phyloP scores from a whole-genome alignment of 257 asterid genomes.

The Linaria vulgaris region DNA sequence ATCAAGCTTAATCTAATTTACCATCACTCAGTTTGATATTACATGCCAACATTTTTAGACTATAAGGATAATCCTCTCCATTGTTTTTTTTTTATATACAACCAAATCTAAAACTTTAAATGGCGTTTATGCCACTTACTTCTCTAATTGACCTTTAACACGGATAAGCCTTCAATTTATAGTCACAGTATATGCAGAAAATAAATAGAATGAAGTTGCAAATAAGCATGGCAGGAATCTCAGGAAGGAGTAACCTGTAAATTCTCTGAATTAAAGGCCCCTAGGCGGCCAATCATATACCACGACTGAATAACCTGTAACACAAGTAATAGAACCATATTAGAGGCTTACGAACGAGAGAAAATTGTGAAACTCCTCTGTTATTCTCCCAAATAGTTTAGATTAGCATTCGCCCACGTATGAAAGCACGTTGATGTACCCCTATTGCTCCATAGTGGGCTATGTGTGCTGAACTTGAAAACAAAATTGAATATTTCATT shows the following conservation, averaged over 20 bases:
- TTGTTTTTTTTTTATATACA: not conserved
- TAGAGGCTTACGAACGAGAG: conserved; percentile 1
- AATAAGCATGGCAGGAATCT: not conserved
- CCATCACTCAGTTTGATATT: no score
- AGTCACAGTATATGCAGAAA: not conserved
- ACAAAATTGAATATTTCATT: no score
- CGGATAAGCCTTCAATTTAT: not conserved
- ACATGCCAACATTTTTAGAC: not conserved
- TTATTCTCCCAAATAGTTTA: no score
- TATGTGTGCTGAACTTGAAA: no score
- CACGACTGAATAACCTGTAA: conserved; percentile 88
- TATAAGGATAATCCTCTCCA: not conserved
- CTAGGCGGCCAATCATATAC: conserved; percentile 97
- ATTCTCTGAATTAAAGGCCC: conserved; percentile 82
- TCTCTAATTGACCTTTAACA: not conserved
- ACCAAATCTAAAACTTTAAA: no score
- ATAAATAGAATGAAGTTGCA: not conserved
- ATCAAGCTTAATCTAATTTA: no score
- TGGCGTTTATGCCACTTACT: not conserved
- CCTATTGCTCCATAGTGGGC: no score
- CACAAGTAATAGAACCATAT: conserved; percentile 16
- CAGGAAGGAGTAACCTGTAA: conserved; percentile 60
- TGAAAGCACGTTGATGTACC: no score
- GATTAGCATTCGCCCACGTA: no score
- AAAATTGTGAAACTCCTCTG: no score